A percentile compares a stretch with the other conserved stretches of the same genome.
These are phyloP conservation scores for Trametes meyenii DNA, from an alignment of 768 basidiomycete species.

Conservation along the genomic window DNA sequence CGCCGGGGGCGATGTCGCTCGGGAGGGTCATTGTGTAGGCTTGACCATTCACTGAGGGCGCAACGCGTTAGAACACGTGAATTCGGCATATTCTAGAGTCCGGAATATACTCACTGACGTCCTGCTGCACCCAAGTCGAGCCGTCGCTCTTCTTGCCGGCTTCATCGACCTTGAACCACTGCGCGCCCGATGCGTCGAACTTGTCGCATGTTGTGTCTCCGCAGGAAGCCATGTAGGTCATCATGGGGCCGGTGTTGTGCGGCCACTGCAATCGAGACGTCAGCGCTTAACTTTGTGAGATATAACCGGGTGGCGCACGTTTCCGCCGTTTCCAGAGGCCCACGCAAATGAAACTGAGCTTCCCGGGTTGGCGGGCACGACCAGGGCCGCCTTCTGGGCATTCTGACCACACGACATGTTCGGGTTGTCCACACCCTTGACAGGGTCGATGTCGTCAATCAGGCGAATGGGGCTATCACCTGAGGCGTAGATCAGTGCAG, in stretches of 20 bases:
- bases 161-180: conserved; percentile 69
- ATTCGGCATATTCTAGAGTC: neutral
- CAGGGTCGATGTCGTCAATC: conserved; percentile 44
- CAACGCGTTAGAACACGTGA: neutral
- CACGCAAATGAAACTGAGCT: conserved; percentile 56
- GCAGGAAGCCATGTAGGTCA: conserved; percentile 76
- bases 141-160: conserved; percentile 31
- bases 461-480: conserved; percentile 40
- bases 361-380: conserved; percentile 61
- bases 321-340: conserved; percentile 44
- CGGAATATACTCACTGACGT: conserved; percentile 29
- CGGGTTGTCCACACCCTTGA: conserved; percentile 58
- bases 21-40: conserved; percentile 37
- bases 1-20: conserved; percentile 58
- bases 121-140: conserved; percentile 33
- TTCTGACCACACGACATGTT: conserved; percentile 60
- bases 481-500: neutral
- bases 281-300: conserved; percentile 25
- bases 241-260: conserved; percentile 67
- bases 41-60: conserved; percentile 27
- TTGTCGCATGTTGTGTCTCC: conserved; percentile 56
- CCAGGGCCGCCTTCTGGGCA: conserved; percentile 49
- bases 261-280: conserved; percentile 42
- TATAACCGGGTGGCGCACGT: conserved; percentile 9
- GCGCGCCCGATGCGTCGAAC: conserved; percentile 59